A percentile compares a stretch with the other conserved stretches of the same genome.
Conservation (phyloP, 345 rosid species). For the Eucalyptus globulus region DNA sequence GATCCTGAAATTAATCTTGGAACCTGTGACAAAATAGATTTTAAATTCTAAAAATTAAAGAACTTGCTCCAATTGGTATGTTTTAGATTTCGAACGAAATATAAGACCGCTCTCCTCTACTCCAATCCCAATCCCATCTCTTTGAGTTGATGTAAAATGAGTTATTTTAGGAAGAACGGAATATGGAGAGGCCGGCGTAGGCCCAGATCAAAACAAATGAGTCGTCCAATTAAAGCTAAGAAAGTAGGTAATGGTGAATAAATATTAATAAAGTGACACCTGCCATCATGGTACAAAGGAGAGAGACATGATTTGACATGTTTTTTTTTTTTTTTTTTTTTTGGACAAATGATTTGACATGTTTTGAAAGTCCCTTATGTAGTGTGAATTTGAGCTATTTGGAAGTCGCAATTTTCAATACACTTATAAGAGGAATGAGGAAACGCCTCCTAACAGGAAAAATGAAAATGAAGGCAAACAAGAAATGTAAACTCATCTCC, state of each 20-base stretch:
- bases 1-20: accelerated
- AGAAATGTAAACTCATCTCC: background rate
- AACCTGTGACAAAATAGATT: accelerated
- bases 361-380: background rate
- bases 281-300: background rate
- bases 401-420: background rate
- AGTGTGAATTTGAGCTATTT: background rate
- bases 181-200: background rate
- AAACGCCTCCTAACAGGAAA: background rate
- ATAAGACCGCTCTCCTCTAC: accelerated
- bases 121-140: background rate
- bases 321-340: too few relatives aligned
- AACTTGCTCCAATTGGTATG: accelerated
- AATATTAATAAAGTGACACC: background rate
- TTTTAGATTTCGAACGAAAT: too few relatives aligned
- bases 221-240: background rate
- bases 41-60: accelerated
- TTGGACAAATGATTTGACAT: background rate
- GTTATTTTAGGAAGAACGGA: background rate
- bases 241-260: background rate
- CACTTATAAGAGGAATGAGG: background rate
- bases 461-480: background rate
- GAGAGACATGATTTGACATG: background rate
- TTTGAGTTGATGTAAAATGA: background rate
- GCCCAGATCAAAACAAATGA: background rate